Evolutionary conservation across 805 yeast genomes (phyloP), one percentile per base, ranked within the genome.

Genomic region (Yamadazyma endophytica): DNA sequence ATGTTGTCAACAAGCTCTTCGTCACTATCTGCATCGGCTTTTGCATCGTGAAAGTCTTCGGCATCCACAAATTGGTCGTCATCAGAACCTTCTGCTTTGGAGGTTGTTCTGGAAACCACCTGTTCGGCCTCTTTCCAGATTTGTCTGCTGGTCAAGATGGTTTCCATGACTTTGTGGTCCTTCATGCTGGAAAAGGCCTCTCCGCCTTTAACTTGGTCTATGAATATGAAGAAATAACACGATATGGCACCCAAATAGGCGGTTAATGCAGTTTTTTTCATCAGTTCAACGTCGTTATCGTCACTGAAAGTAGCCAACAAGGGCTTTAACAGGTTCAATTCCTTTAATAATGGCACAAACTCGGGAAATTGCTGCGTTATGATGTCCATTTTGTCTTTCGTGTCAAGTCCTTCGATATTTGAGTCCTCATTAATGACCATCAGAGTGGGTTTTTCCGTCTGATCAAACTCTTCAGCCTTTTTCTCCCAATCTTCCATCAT

Each of bases 111-210:
- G n/a, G n/a, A n/a, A 9, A 71, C 73, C 21, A 80, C 51, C 39
- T 65, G 75, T 28, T 61, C 68, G 4, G 94, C 95, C 47, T 83
- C 89, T 51, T 92, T 75, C 96, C 96, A 89, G 12, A 85, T 70
- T 50, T 90, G 96, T 43, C 94, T 73, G 3, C 92, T 70, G 32
- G 82, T 78, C 32, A 90, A 62, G 20, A 90, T 79, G 17, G 82
- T 74, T 49, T 85, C 88, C 96, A 92, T 90, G 2, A 90, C 81
- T 3, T 90, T 83, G 43, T 83, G 90, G 34, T 86, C 94, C 46
- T 86, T 87, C 82, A 89, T 78, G 20, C 66, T 53, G 9, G 47
- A 32, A 39, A 78, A 73, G 3, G 69, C 64, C 31, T 77, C 82
- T 17, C 75, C 79, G 14, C 64, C 63, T 26, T 63, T 58, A 23